A percentile compares a stretch with the other conserved stretches of the same genome.
Conservation (phyloP, 176 grass and related monocot species). For the Triticum timopheevii region DNA sequence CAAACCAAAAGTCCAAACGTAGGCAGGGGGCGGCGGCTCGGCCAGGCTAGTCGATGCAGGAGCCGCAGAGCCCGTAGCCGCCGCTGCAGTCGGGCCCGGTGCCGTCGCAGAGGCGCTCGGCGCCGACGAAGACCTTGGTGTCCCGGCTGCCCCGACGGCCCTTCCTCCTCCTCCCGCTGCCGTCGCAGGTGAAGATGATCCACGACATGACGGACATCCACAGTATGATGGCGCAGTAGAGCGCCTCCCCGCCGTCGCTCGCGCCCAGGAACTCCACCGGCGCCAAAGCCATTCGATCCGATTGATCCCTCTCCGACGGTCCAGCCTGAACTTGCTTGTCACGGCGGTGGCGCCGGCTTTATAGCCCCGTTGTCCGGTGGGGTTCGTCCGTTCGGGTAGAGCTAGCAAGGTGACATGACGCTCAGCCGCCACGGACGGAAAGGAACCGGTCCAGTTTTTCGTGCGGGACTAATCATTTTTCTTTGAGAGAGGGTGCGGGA, state of each 20-base stretch:
- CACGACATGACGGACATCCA: constrained; percentile 81
- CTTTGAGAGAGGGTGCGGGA: neutral
- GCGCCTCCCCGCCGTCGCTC: constrained; percentile 52
- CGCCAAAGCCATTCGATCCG: neutral
- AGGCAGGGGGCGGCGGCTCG: too few relatives aligned
- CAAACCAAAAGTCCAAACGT: neutral
- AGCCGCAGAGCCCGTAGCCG: constrained; percentile 44
- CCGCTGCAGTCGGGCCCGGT: constrained; percentile 45
- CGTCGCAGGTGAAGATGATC: constrained; percentile 74
- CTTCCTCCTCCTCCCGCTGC: constrained; percentile 22
- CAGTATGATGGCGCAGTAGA: constrained; percentile 77
- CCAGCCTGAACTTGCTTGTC: too few relatives aligned
- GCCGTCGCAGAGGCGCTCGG: constrained; percentile 61
- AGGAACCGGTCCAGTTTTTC: constrained; percentile 19
- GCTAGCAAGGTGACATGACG: too few relatives aligned
- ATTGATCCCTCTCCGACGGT: too few relatives aligned
- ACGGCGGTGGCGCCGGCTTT: neutral
- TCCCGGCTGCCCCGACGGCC: constrained; percentile 2
- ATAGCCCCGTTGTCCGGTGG: constrained; percentile 12
- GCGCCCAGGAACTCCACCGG: constrained; percentile 41
- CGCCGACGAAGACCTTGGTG: constrained; percentile 49
- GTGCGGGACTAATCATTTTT: neutral
- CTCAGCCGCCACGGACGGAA: too few relatives aligned
- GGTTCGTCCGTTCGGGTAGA: neutral
- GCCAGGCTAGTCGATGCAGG: constrained; percentile 36